Conservation (phyloP, 2,329 filamentous ascomycete genomes). For the Alternaria gansuensis region DNA sequence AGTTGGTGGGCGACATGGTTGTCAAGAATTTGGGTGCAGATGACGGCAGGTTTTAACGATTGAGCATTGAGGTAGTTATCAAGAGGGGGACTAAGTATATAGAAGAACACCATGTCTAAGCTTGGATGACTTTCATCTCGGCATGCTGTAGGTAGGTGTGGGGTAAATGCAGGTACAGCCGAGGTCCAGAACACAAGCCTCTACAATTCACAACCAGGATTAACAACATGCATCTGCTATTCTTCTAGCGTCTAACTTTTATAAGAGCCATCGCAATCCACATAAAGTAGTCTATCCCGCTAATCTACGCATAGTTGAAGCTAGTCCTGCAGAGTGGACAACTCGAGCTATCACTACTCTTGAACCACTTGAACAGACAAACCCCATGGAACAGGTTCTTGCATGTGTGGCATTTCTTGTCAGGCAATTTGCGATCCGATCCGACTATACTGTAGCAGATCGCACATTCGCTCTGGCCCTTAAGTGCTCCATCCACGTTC, state of each 20-base stretch:
- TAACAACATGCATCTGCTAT: background rate
- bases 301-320: conserved; percentile 68
- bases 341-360: conserved; percentile 87
- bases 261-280: background rate
- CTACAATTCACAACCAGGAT: too few species aligned
- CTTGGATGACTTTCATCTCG: conserved; percentile 6
- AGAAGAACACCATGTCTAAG: background rate
- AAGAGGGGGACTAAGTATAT: background rate
- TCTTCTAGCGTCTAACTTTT: background rate
- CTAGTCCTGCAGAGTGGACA: conserved; percentile 93
- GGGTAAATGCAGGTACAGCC: conserved; percentile 17
- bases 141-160: conserved; percentile 12
- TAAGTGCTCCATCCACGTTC: conserved; percentile 86
- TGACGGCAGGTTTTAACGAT: rapidly evolving
- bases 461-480: conserved; percentile 93
- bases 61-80: background rate
- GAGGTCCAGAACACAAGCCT: conserved; percentile 9
- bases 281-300: background rate
- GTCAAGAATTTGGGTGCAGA: background rate
- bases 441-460: conserved; percentile 97
- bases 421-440: conserved; percentile 85
- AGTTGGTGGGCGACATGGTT: background rate
- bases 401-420: conserved; percentile 91
- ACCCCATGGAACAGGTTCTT: conserved; percentile 90
- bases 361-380: conserved; percentile 97